A percentile compares a stretch with the other conserved stretches of the same genome.
Conservation (phyloP, 495 filamentous ascomycete genomes). For the Daldinia loculata region DNA sequence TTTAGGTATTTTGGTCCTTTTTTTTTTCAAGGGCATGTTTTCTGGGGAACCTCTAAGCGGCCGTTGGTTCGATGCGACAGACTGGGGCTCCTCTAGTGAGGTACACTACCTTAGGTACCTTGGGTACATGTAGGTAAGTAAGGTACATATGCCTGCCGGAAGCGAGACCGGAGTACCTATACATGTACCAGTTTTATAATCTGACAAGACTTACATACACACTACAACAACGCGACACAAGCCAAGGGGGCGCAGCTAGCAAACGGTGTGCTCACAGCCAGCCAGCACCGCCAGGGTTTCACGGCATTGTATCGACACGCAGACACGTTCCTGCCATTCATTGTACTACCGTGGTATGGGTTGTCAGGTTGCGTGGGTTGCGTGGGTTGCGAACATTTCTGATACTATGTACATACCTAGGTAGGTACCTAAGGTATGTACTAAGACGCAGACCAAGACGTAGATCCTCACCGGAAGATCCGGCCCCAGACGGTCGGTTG, state of each 20-base stretch:
- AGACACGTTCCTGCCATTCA: conserved; percentile 31
- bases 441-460: conserved; percentile 6
- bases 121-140: no score
- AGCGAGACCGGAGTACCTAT: conserved; percentile 14
- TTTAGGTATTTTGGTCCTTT: not conserved
- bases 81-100: no score
- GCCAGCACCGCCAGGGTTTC: conserved; percentile 24
- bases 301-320: conserved; percentile 27
- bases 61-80: not conserved
- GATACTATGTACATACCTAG: no score
- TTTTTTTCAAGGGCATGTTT: not conserved
- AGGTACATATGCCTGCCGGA: not conserved
- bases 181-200: conserved; percentile 12
- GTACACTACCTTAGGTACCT: no score
- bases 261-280: conserved; percentile 28
- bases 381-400: no score
- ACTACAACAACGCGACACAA: not conserved
- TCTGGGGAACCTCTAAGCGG: conserved; percentile 6
- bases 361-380: not conserved
- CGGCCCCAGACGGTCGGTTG: conserved; percentile 26
- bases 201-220: conserved; percentile 16
- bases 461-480: conserved; percentile 32
- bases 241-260: conserved; percentile 38
- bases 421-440: no score
- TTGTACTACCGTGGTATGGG: conserved; percentile 25